Evolutionary conservation across 2,329 filamentous ascomycete genomes (phyloP), one percentile per base, ranked within the genome.

Genomic region (Chrysoporthe austroafricana): DNA sequence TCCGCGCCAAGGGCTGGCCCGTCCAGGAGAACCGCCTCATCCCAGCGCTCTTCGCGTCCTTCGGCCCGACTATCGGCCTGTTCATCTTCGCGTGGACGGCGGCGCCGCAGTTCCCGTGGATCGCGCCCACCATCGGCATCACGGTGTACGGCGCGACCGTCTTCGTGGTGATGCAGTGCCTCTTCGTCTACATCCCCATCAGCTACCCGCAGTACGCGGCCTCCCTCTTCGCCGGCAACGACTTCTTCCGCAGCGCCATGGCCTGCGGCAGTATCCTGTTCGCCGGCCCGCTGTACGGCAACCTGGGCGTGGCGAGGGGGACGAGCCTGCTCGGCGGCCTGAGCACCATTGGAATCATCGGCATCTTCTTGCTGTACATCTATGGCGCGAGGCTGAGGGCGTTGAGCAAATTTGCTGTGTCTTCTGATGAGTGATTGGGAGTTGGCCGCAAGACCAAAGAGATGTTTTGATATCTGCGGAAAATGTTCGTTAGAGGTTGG

Each of bases 61-160:
- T 88, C 68, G 83, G 83, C 1, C 83, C 86, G 0, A 84, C 86
- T 0, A 80, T 86, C 34, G 86, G 87, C n/a, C 79, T 89, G 14
- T 89, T 90, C 79, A 74, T 89, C 66, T 88, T 86, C 72, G 85
- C 83, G 43, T 88, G 86, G 86, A 87, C 86, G 0, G 80, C 84
- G 21, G 78, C 79, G n/a, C 76, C 79, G 0, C 76, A 77, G 2
- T 79, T 87, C 61, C 84, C 84, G 69, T 88, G 85, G 81, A 84
- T 85, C 66, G 85, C 81, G 2, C 84, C 84, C 4, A 85, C 84
- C 9, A 82, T 87, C n/a, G 86, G 86, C 69, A 86, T 88, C 73
- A 82, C 79, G 50, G 78, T 88, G 63, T 88, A 86, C 75, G 82
- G 80, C 48, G 81, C 79, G 13, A 79, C 78, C 2, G 83, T 83